phyloP scores from a whole-genome alignment of 2,329 filamentous ascomycete species.

The Aurifilum marmelostoma region DNA sequence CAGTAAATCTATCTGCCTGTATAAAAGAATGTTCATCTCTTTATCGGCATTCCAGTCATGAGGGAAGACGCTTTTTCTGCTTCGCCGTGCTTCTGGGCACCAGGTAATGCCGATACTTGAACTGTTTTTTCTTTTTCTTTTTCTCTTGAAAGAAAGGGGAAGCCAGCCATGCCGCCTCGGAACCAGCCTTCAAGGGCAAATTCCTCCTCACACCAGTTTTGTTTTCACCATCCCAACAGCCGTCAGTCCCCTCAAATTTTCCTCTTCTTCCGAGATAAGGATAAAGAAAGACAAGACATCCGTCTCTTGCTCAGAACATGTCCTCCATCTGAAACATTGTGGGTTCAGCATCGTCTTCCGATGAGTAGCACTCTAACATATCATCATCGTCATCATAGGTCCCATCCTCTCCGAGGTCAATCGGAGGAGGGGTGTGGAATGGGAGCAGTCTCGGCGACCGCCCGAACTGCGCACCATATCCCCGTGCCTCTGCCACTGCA shows the following conservation, averaged over 20 bases:
- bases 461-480: background rate
- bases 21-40: background rate
- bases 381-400: background rate
- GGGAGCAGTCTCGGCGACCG: background rate
- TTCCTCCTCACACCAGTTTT: background rate
- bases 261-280: background rate
- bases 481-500: background rate
- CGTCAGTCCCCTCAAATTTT: background rate
- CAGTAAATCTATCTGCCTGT: background rate
- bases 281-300: background rate
- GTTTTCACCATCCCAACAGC: background rate
- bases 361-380: background rate
- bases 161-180: constrained; percentile 8
- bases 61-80: background rate
- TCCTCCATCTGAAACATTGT: constrained; percentile 22
- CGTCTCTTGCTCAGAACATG: background rate
- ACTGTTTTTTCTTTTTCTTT: constrained; percentile 13
- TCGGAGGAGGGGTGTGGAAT: background rate
- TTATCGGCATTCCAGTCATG: background rate
- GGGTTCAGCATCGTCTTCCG: constrained; percentile 14
- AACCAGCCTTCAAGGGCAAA: background rate
- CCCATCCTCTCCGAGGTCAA: constrained; percentile 4
- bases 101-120: constrained; percentile 1
- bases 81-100: no score
- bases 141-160: background rate